Evolutionary conservation across 768 basidiomycete species (phyloP), one percentile per base, ranked within the genome.

Genomic region (Scleroderma bovista): DNA sequence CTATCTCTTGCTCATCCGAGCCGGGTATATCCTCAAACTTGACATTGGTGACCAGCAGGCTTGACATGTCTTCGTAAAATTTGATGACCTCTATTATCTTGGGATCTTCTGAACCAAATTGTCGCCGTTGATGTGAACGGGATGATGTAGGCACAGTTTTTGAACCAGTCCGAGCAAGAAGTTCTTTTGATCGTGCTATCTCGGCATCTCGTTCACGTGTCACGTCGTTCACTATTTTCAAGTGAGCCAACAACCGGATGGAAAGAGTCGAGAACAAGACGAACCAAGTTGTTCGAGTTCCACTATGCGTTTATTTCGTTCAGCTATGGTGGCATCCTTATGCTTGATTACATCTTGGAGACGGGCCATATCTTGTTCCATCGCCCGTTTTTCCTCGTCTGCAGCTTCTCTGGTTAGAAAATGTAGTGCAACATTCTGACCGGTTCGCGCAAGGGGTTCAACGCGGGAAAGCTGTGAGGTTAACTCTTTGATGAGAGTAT

Each of bases 51-150:
- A 94, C 75, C 34, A 89, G 73, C 20, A 94, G 69, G 57, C 92
- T 89, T 1, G 89, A 91, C 55, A 91, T 66, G 59, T 93, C 90
- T 64, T 93, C 90, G 62, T 95, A 95, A 53, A 94, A 78, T 45
- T 74, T 74, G 57, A 92, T 75, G 38, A 84, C 75, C 59, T 76
- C 71, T 3, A 71, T 68, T 55, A 80, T 76, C 61, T 83, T 83
- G 6, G 79, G 79, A 54, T 84, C 81, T 20, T 80, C 74, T 40
- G 65, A 48, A 19, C 71, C 68, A 16, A 72, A 56, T 1, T 71
- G 58, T 51, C 61, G n/a, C n/a, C n/a, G n/a, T n/a, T n/a, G 38
- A 13, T 73, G 70, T 45, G 68, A 54, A 44, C 70, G 69, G 19
- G 58, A 45, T 19, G 68, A 67, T 19, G 74, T 65, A 16, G 65